phyloP scores from a whole-genome alignment of 2,329 filamentous ascomycete genomes.

The Hymenoscyphus occultus region DNA sequence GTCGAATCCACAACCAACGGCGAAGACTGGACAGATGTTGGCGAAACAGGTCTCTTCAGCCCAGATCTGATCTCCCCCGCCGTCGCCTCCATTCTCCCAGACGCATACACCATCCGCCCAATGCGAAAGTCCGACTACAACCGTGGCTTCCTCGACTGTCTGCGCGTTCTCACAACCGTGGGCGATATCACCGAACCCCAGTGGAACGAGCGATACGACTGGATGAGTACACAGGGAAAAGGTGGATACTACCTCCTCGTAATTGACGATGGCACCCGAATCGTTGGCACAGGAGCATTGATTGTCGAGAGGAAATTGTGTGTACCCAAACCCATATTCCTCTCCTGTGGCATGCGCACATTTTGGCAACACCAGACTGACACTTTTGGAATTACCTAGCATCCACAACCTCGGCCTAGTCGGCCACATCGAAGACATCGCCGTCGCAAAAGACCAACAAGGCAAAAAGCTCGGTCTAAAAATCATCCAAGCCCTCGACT shows the following conservation, averaged over 20 bases:
- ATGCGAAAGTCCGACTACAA: constrained; percentile 75
- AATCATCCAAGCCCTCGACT: constrained; percentile 90
- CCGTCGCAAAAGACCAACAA: constrained; percentile 89
- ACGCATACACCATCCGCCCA: constrained; percentile 79
- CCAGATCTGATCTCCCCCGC: constrained; percentile 71
- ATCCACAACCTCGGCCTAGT: constrained; percentile 79
- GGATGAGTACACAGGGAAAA: constrained; percentile 65
- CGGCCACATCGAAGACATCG: constrained; percentile 88
- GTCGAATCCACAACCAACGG: constrained; percentile 14
- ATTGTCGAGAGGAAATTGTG: constrained; percentile 93
- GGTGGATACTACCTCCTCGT: constrained; percentile 82
- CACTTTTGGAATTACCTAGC: constrained; percentile 40
- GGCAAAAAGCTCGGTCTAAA: constrained; percentile 92
- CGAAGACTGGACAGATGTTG: constrained; percentile 31
- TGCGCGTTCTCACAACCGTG: constrained; percentile 88
- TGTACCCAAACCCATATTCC: constrained; percentile 36
- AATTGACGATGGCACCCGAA: constrained; percentile 62
- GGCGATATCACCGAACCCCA: constrained; percentile 75
- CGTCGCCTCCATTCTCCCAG: constrained; percentile 69
- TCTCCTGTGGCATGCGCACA: background rate
- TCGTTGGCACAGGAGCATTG: constrained; percentile 89
- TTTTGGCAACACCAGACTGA: background rate
- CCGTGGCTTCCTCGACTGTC: constrained; percentile 82
- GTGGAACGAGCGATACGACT: constrained; percentile 79
- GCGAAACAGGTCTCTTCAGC: constrained; percentile 68